These are phyloP conservation scores for Platanthera zijinensis DNA, from an alignment of 106 monocot genomes.

Conservation along the genomic window DNA sequence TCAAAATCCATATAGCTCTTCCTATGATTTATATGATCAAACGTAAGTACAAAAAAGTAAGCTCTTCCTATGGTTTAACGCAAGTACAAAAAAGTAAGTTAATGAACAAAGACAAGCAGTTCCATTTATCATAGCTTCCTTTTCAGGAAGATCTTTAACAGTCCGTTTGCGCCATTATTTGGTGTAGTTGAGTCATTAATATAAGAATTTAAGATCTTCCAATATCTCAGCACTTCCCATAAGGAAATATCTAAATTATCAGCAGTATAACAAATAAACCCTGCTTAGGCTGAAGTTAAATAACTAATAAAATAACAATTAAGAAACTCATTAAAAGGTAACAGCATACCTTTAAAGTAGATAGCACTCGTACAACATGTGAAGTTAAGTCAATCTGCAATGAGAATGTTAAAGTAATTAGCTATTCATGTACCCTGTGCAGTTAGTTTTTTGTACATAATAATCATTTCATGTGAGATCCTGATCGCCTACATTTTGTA, in stretches of 20 bases:
- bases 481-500: neutral
- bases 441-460: neutral
- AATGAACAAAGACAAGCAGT: neutral
- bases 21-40: neutral
- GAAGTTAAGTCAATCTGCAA: slow-evolving; percentile 68
- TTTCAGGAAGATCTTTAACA: neutral
- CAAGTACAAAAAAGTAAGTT: neutral
- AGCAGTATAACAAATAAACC: neutral
- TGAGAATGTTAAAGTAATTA: slow-evolving; percentile 1
- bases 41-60: neutral
- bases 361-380: slow-evolving; percentile 46
- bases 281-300: neutral
- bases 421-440: neutral
- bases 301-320: neutral
- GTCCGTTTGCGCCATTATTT: neutral
- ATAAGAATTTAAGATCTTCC: neutral
- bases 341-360: slow-evolving; percentile 45
- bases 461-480: neutral
- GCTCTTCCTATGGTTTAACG: neutral
- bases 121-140: neutral
- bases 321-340: neutral
- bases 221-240: slow-evolving; percentile 1
- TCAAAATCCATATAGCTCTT: neutral
- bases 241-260: neutral
- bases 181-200: neutral